Percentiles rank a stretch among this genome's conserved stretches.
Conservation (phyloP, 2,329 filamentous ascomycete genomes). For the Cladophialophora chaetospira region DNA sequence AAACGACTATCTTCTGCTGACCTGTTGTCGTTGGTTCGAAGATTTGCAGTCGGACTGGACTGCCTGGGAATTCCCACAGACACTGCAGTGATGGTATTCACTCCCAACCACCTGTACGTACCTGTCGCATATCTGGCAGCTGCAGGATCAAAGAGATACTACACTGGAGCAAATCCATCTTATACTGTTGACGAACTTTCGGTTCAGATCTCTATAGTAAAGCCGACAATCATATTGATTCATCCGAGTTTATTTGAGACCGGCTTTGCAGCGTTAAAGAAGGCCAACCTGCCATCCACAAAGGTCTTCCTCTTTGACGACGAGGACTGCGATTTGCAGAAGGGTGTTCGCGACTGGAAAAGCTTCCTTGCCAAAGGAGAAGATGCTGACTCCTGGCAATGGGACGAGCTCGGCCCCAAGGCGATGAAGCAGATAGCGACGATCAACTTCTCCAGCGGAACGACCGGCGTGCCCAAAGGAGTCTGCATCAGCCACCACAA, state of each 20-base stretch:
- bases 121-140: slow-evolving; percentile 46
- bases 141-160: slow-evolving; percentile 55
- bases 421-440: slow-evolving; percentile 53
- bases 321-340: slow-evolving; percentile 54
- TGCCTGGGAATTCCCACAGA: slow-evolving; percentile 62
- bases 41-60: slow-evolving; percentile 66
- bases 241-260: slow-evolving; percentile 50
- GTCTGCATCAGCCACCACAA: slow-evolving; percentile 54
- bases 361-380: slow-evolving; percentile 47
- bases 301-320: slow-evolving; percentile 23
- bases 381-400: slow-evolving; percentile 41
- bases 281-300: slow-evolving; percentile 19
- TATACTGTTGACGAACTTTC: slow-evolving; percentile 55
- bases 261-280: slow-evolving; percentile 39
- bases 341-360: slow-evolving; percentile 30
- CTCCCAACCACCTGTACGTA: slow-evolving; percentile 69
- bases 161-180: slow-evolving; percentile 55
- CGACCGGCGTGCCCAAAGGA: slow-evolving; percentile 55
- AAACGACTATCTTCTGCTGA: slow-evolving; percentile 61
- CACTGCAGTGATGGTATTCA: slow-evolving; percentile 69
- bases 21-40: slow-evolving; percentile 66
- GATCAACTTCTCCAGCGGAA: slow-evolving; percentile 55
- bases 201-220: slow-evolving; percentile 54
- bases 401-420: slow-evolving; percentile 31
- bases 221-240: slow-evolving; percentile 51